Conservation (phyloP, 768 basidiomycete species). For the Tephrocybe rancida region DNA sequence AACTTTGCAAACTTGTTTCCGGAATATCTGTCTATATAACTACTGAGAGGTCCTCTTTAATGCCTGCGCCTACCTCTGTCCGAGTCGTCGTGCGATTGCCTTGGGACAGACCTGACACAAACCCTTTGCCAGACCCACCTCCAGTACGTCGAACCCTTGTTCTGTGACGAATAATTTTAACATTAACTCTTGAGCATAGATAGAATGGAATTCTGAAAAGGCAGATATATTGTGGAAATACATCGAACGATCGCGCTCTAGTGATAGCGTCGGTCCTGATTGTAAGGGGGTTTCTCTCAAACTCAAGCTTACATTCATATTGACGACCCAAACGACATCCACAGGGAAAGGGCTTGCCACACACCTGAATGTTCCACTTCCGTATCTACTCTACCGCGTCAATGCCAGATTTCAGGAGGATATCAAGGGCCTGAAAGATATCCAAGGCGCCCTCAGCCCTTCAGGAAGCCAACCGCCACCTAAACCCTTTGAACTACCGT, state of each 20-base stretch:
- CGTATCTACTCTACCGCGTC: constrained; percentile 83
- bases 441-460: constrained; percentile 63
- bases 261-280: constrained; percentile 74
- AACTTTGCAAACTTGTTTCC: not conserved
- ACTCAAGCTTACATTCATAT: constrained; percentile 1
- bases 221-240: constrained; percentile 88
- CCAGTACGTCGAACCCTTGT: constrained; percentile 47
- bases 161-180: not conserved
- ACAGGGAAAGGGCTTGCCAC: constrained; percentile 84
- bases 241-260: constrained; percentile 74
- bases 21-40: not conserved
- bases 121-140: constrained; percentile 66
- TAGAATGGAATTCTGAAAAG: constrained; percentile 85
- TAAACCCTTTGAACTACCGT: constrained; percentile 23
- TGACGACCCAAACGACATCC: constrained; percentile 6
- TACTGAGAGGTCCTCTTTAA: no score
- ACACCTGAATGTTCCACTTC: constrained; percentile 79
- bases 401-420: constrained; percentile 87
- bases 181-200: constrained; percentile 45
- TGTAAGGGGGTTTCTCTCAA: constrained; percentile 50
- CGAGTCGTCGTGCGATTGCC: constrained; percentile 83
- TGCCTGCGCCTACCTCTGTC: constrained; percentile 40
- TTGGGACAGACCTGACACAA: constrained; percentile 69
- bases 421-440: constrained; percentile 75
- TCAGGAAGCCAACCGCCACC: constrained; percentile 37